Evolutionary conservation across 345 rosid species (phyloP).

Genomic region (Linum tenue): DNA sequence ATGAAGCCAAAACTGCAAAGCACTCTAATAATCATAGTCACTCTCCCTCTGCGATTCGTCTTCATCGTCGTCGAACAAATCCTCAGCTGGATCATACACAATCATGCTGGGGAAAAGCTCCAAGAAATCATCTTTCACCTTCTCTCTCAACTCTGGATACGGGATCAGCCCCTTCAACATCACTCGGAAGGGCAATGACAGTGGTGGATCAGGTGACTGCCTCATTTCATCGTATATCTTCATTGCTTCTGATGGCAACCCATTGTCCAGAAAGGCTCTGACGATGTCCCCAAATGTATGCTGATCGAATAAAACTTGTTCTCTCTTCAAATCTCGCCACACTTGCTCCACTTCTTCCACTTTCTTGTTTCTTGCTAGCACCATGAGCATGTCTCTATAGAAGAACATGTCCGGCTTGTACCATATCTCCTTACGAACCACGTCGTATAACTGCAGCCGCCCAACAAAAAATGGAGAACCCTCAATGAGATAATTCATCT

Average conservation of each 20-base stretch:
- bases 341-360: slow-evolving; percentile 51
- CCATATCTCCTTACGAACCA: slow-evolving; percentile 87
- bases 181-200: slow-evolving; percentile 83
- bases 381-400: slow-evolving; percentile 86
- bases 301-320: slow-evolving; percentile 78
- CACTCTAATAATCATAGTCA: slow-evolving; percentile 32
- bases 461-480: not conserved
- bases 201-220: slow-evolving; percentile 71
- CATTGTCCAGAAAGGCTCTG: slow-evolving; percentile 58
- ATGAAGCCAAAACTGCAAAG: not conserved
- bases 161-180: slow-evolving; percentile 79
- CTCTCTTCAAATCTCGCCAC: slow-evolving; percentile 74
- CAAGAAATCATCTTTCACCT: slow-evolving; percentile 75
- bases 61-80: slow-evolving; percentile 47
- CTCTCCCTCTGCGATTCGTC: slow-evolving; percentile 28
- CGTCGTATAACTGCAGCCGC: slow-evolving; percentile 53
- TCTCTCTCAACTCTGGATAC: slow-evolving; percentile 74
- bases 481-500: not conserved
- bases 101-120: slow-evolving; percentile 83
- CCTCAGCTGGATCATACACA: slow-evolving; percentile 82
- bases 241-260: slow-evolving; percentile 67
- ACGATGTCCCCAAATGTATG: slow-evolving; percentile 78
- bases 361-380: slow-evolving; percentile 79
- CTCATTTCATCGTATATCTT: slow-evolving; percentile 77
- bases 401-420: slow-evolving; percentile 86